Evolutionary conservation across 148 eudicot species (phyloP), one percentile per base, ranked within the genome.

Genomic region (Cornus florida): DNA sequence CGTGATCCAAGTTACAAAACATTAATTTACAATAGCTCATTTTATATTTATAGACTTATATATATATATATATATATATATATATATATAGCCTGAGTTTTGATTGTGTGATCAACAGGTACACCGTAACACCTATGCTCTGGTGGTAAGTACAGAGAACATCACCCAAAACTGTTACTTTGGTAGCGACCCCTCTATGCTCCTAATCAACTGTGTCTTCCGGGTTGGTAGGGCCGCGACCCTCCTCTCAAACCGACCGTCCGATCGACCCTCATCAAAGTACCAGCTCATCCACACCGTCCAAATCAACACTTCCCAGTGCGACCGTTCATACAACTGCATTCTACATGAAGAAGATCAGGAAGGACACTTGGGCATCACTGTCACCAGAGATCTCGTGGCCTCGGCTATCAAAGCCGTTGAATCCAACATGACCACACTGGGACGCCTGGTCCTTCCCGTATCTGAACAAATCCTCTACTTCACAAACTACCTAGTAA

Each of bases 171-270:
- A 75, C 32, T 56, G 39, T 75, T 81, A 81, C 64, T 13, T 6
- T 16, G 78, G 69, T 2, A 59, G 74, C 59, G 82, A 80, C 12
- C 78, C 32, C 2, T 81, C 79, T 6, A 76, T 70, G 23, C 11
- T 76, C 32, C 76, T 76, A 5, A 60, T 75, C 71, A 86, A 84
- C 66, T 84, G 83, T 12, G 10, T 81, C 2, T 79, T 86, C 41
- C 85, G 87, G 8, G 79, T 84, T 6, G 89, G 87, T 5, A 87
- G 87, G 10, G 79, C 85, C 1, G 87, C 89, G 3, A 70, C 84
- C 67, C 83, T 86, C 50, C 74, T 86, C 22, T 84, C 89, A 0
- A 86, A 86, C 41, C 77, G 80, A 0, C 43, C 77, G 3, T 24
- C 74, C 2, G 83, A 77, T 53, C 71, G n/a, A 6, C 48, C 7